Evolutionary conservation across 345 rosid genomes (phyloP).

Genomic region (Durio zibethinus): DNA sequence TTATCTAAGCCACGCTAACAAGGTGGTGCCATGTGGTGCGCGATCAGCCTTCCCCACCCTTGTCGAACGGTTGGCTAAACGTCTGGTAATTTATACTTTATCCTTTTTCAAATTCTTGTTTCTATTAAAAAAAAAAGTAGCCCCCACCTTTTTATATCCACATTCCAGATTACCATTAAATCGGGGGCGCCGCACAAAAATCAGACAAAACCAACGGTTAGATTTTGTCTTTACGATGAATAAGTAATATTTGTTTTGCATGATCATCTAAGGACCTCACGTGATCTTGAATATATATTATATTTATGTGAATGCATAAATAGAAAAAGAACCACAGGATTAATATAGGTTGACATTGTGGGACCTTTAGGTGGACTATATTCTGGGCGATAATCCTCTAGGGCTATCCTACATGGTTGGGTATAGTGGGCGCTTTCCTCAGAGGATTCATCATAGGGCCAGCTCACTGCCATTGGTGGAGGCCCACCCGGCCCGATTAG

Average conservation of each 20-base stretch:
- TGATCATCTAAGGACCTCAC: constrained; percentile 11
- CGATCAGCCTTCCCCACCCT: constrained; percentile 48
- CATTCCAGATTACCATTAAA: not conserved
- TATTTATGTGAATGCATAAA: too few species aligned
- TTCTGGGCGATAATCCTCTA: constrained; percentile 83
- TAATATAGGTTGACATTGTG: not conserved
- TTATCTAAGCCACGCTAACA: constrained; percentile 63
- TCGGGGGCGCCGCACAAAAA: not conserved
- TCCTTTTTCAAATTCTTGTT: not conserved
- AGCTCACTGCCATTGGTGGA: constrained; percentile 69
- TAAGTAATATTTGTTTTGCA: not conserved
- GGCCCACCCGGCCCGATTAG: constrained; percentile 56
- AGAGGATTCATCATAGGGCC: constrained; percentile 85
- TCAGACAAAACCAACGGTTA: constrained; percentile 9
- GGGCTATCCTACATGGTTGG: constrained; percentile 95
- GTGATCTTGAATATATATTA: constrained; percentile 1
- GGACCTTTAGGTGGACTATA: constrained; percentile 73
- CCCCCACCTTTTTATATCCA: too few species aligned
- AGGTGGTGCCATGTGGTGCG: constrained; percentile 55
- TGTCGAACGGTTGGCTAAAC: constrained; percentile 53
- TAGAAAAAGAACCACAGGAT: not conserved
- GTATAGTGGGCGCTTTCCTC: constrained; percentile 69
- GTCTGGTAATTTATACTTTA: constrained; percentile 35
- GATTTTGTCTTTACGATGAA: not conserved
- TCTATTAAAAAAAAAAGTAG: too few species aligned